Percentiles rank a stretch among this genome's conserved stretches.
These are phyloP conservation scores for Saposhnikovia divaricata DNA, from an alignment of 129 eudicot species.

Conservation along the genomic window DNA sequence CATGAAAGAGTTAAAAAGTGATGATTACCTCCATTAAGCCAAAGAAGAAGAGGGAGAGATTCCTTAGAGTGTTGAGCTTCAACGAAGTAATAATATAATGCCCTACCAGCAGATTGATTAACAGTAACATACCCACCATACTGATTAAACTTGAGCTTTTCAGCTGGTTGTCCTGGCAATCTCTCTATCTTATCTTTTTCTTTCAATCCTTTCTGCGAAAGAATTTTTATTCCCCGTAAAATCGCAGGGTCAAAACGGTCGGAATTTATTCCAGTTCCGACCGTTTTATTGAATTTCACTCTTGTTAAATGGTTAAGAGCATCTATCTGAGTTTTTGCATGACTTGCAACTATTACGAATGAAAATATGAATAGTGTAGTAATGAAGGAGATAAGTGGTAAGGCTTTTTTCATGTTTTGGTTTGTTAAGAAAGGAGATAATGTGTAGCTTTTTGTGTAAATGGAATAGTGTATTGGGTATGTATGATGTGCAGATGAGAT, in stretches of 20 bases:
- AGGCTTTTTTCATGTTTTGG: background rate
- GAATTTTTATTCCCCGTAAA: background rate
- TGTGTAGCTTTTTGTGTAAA: background rate
- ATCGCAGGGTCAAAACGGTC: background rate
- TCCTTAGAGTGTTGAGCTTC: slow-evolving; percentile 43
- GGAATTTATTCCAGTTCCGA: background rate
- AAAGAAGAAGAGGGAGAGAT: slow-evolving; percentile 68
- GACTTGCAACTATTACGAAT: background rate
- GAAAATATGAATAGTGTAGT: background rate
- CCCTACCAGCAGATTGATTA: slow-evolving; percentile 45
- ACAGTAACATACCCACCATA: slow-evolving; percentile 67
- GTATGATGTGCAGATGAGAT: background rate
- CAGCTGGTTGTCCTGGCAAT: background rate
- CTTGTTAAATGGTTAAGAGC: background rate
- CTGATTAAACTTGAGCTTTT: background rate
- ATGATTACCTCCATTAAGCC: slow-evolving; percentile 92
- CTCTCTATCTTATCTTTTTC: background rate
- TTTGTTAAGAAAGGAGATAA: background rate
- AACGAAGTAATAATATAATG: slow-evolving; percentile 75
- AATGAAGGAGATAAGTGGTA: background rate
- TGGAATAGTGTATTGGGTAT: no score
- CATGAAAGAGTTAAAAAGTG: background rate
- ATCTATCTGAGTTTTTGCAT: background rate
- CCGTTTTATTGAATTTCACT: background rate
- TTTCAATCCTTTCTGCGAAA: background rate